A percentile compares a stretch with the other conserved stretches of the same genome.
These are phyloP conservation scores for Yarrowia sp. DNA, from an alignment of 805 yeast genomes.

Conservation along the genomic window DNA sequence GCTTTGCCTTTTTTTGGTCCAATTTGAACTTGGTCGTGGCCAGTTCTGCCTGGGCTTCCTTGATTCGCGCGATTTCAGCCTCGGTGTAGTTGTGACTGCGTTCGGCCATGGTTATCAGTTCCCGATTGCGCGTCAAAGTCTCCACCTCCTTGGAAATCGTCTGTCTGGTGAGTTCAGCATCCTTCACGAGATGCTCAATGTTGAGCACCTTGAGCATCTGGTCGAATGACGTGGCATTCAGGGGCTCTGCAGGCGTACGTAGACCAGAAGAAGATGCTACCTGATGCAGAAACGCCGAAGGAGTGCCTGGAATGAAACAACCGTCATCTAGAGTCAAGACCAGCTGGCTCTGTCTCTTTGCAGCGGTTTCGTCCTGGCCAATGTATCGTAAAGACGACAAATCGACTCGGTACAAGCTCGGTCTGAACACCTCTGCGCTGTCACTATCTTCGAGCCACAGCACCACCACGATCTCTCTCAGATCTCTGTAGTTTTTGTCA, in stretches of 20 bases:
- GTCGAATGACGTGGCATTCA: not conserved
- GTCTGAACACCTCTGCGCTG: not conserved
- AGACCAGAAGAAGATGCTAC: not conserved
- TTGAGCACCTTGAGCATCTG: conserved; percentile 21
- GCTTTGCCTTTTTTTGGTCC: not conserved
- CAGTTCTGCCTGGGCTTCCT: not conserved
- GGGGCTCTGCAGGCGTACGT: conserved; percentile 15
- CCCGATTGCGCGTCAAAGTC: not conserved
- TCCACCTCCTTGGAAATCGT: not conserved
- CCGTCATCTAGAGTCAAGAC: conserved; percentile 6
- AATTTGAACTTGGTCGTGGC: conserved; percentile 2
- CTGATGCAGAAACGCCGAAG: not conserved
- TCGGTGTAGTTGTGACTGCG: not conserved
- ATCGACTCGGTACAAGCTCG: not conserved
- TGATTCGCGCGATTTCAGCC: conserved; percentile 4
- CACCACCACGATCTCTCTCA: not conserved
- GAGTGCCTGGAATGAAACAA: conserved; percentile 1
- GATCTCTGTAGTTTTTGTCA: conserved; percentile 2
- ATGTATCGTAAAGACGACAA: not conserved
- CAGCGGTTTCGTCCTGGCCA: conserved; percentile 8
- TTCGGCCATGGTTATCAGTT: not conserved
- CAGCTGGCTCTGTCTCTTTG: not conserved
- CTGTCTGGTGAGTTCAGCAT: not conserved
- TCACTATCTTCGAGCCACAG: conserved; percentile 11
- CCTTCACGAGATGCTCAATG: conserved; percentile 17